Evolutionary conservation across 805 yeast species (phyloP).

Genomic region (Schwanniomyces occidentalis): DNA sequence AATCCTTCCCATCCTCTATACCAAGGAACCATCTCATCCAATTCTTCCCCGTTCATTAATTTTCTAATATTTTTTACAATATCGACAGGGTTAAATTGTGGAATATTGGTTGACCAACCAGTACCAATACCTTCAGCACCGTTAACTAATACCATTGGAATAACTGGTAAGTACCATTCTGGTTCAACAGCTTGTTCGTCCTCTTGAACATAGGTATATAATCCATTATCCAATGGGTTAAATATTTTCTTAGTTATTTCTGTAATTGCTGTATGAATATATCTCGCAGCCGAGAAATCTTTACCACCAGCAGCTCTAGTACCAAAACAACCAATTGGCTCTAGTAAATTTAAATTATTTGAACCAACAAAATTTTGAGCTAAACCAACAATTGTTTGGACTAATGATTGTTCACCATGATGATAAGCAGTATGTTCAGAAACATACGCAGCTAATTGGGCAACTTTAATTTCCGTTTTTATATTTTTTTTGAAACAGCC

Average conservation of each 20-base stretch:
- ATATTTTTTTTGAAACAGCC: conserved; percentile 85
- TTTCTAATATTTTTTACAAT: conserved; percentile 71
- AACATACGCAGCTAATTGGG: conserved; percentile 86
- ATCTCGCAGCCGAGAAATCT: conserved; percentile 98
- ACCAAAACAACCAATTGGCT: conserved; percentile 96
- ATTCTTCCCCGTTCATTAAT: conserved; percentile 70
- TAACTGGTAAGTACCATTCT: conserved; percentile 89
- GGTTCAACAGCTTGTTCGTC: conserved; percentile 96
- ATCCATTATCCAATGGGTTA: conserved; percentile 75
- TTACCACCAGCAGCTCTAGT: conserved; percentile 96
- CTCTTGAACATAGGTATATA: conserved; percentile 79
- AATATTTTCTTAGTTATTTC: conserved; percentile 76
- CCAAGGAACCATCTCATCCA: conserved; percentile 86
- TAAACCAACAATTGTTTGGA: conserved; percentile 86
- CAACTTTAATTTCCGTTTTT: conserved; percentile 78
- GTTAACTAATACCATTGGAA: conserved; percentile 93
- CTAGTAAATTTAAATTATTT: conserved; percentile 78
- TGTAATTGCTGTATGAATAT: conserved; percentile 83
- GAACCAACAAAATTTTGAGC: conserved; percentile 96
- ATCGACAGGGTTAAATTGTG: conserved; percentile 85
- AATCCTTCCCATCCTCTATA: conserved; percentile 93
- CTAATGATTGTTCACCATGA: conserved; percentile 88
- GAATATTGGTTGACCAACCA: conserved; percentile 96
- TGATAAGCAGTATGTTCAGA: conserved; percentile 90
- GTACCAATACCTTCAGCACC: conserved; percentile 99